Evolutionary conservation across 192 early-diverging fungal genomes (phyloP).

Genomic region (Dispira parvispora): DNA sequence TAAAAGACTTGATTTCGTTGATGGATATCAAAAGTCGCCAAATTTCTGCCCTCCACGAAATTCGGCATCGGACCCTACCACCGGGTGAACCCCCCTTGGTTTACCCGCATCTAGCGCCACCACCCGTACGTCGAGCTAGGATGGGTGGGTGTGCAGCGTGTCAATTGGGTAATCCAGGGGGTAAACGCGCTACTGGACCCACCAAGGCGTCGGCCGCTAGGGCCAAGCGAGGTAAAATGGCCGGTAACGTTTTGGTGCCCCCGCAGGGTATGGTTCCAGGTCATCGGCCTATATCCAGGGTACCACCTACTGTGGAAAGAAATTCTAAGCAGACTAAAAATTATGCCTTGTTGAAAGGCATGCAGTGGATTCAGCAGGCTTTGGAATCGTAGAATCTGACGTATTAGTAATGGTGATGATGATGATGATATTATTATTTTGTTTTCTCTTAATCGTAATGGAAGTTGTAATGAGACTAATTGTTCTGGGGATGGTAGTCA

Average conservation of each 20-base stretch:
- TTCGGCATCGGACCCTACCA: background rate
- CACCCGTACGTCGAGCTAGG: background rate
- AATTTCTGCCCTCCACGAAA: background rate
- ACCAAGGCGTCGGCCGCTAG: background rate
- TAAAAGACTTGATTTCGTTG: conserved; percentile 7
- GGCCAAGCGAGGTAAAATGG: background rate
- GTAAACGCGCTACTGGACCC: background rate
- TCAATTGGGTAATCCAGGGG: background rate
- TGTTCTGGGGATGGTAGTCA: too few relatives aligned
- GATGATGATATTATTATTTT: too few relatives aligned
- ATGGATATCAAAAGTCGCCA: conserved; percentile 9
- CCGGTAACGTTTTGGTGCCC: background rate
- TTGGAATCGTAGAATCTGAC: background rate
- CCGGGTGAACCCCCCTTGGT: background rate
- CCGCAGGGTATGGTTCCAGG: background rate
- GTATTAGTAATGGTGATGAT: too few relatives aligned
- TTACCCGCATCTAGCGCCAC: background rate
- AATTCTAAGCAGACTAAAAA: conserved; percentile 1
- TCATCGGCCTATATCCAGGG: background rate
- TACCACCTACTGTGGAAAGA: background rate
- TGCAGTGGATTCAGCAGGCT: conserved; percentile 12
- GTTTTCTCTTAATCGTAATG: too few relatives aligned
- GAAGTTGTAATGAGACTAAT: too few relatives aligned
- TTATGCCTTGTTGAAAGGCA: conserved; percentile 7
- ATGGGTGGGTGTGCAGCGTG: background rate